phyloP scores from a whole-genome alignment of 2,329 filamentous ascomycete species.

The Botrytis fabae region DNA sequence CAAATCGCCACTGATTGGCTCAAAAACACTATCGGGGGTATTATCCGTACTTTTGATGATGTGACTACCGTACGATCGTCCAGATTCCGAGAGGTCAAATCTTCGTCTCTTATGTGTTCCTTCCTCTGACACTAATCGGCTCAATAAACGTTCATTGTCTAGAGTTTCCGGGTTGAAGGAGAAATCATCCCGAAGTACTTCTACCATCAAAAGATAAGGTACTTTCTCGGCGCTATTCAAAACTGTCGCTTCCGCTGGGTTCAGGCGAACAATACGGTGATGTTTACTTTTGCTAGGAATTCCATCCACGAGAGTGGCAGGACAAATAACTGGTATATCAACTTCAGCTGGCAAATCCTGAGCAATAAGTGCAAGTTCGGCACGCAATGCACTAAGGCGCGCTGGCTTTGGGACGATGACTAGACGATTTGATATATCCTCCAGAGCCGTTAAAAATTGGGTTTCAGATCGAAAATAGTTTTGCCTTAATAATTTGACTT shows the following conservation, averaged over 20 bases:
- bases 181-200: constrained; percentile 79
- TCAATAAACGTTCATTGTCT: constrained; percentile 68
- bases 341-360: constrained; percentile 82
- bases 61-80: constrained; percentile 45
- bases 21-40: constrained; percentile 71
- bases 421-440: constrained; percentile 82
- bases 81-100: constrained; percentile 70
- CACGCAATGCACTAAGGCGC: constrained; percentile 75
- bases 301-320: constrained; percentile 70
- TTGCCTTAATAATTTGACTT: constrained; percentile 70
- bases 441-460: constrained; percentile 75
- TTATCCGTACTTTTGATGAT: constrained; percentile 43
- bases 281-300: constrained; percentile 74
- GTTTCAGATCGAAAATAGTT: constrained; percentile 84
- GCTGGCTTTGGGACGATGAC: constrained; percentile 80
- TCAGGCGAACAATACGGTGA: constrained; percentile 79
- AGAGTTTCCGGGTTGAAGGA: constrained; percentile 74
- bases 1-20: constrained; percentile 76
- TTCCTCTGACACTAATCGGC: constrained; percentile 57
- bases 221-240: constrained; percentile 86
- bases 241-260: constrained; percentile 80
- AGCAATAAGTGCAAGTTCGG: constrained; percentile 76
- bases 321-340: constrained; percentile 79
- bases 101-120: constrained; percentile 57
- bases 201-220: constrained; percentile 81